phyloP scores from a whole-genome alignment of 148 eudicot species.

The Camellia japonica region DNA sequence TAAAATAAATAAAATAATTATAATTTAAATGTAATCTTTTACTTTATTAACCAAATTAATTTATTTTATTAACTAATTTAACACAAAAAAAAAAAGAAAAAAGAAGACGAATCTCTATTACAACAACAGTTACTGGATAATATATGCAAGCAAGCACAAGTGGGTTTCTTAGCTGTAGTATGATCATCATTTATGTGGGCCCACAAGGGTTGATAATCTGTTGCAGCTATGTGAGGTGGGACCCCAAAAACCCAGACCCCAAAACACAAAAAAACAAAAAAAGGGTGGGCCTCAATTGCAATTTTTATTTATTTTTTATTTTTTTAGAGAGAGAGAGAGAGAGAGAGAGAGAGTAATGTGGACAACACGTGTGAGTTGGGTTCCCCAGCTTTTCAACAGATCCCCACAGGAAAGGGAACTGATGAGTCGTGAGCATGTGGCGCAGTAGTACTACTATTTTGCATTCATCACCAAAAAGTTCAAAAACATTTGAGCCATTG shows the following conservation, averaged over 20 bases:
- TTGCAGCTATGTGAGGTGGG: not conserved
- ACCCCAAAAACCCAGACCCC: not conserved
- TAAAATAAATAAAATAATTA: too few relatives aligned
- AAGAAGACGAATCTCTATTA: not conserved
- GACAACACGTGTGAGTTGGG: slow-evolving; percentile 49
- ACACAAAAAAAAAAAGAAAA: too few relatives aligned
- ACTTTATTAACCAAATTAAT: too few relatives aligned
- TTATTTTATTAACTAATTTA: too few relatives aligned
- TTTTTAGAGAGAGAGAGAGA: too few relatives aligned
- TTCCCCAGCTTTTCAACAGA: slow-evolving; percentile 33
- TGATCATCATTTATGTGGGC: not conserved
- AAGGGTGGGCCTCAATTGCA: slow-evolving; percentile 18
- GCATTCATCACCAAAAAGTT: slow-evolving; percentile 10
- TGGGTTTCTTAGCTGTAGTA: not conserved
- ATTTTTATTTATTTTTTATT: not conserved
- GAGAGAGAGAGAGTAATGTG: slow-evolving; percentile 17
- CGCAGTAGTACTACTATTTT: too few relatives aligned
- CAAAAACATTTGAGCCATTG: not conserved
- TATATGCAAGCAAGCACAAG: not conserved
- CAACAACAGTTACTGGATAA: not conserved
- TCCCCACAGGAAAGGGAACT: slow-evolving; percentile 40
- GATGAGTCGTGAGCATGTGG: slow-evolving; percentile 44
- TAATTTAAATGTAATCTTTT: too few relatives aligned
- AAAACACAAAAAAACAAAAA: not conserved
- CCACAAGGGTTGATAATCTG: slow-evolving; percentile 4